Conservation (phyloP, 169 alveolate species). For the Plasmodium gonderi region DNA sequence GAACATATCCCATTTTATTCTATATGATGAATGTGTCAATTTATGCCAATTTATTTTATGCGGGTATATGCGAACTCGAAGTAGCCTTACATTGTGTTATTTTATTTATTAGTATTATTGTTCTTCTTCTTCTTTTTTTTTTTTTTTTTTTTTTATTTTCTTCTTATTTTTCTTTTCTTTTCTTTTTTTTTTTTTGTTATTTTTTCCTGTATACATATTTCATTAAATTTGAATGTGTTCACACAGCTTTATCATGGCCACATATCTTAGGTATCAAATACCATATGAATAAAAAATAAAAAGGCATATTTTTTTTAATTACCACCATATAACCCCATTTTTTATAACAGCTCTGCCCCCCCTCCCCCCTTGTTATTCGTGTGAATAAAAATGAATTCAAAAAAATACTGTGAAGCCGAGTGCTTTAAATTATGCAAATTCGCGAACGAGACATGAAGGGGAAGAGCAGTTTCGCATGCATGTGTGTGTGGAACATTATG, state of each 20-base stretch:
- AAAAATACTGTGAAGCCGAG: neutral
- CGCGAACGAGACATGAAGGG: neutral
- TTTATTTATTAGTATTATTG: neutral
- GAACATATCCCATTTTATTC: constrained; percentile 7
- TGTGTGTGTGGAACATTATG: neutral
- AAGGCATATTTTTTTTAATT: constrained; percentile 7
- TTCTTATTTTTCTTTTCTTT: neutral
- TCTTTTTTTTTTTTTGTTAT: neutral
- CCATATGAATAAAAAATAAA: neutral
- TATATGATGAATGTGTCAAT: neutral
- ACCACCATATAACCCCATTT: neutral
- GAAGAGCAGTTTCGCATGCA: too few relatives aligned
- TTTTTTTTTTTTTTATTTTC: neutral
- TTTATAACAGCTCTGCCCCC: too few relatives aligned
- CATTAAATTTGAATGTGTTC: neutral
- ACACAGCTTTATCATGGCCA: neutral
- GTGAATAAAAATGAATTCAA: constrained; percentile 14
- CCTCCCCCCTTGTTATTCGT: constrained; percentile 35
- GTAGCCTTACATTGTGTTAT: neutral
- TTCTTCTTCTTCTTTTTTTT: neutral
- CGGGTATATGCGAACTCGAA: too few relatives aligned
- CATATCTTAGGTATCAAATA: neutral
- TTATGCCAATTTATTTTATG: neutral
- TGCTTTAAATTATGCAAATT: neutral
- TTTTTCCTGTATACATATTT: neutral